Conservation (phyloP, 2,329 filamentous ascomycete species). For the Sarocladium strictum region DNA sequence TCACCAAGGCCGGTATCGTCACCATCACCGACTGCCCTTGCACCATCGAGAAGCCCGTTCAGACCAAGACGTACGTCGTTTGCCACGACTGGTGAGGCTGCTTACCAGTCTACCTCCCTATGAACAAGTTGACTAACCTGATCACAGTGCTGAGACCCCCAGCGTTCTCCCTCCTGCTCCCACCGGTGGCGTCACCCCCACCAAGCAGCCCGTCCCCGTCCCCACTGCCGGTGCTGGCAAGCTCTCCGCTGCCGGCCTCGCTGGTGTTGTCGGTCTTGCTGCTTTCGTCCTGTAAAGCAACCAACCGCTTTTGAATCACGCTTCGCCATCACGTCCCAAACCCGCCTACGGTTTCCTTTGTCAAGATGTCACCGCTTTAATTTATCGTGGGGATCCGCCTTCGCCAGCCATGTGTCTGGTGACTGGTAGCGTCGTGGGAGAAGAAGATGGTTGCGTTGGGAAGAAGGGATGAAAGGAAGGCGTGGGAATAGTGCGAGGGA, state of each 20-base stretch:
- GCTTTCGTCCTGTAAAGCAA: constrained; percentile 53
- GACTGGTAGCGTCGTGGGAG: constrained; percentile 7
- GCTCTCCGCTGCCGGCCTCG: constrained; percentile 54
- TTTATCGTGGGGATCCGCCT: constrained; percentile 19
- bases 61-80: constrained; percentile 43
- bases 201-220: constrained; percentile 26
- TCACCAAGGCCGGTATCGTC: constrained; percentile 62
- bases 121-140: neutral
- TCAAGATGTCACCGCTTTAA: constrained; percentile 12
- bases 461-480: constrained; percentile 8
- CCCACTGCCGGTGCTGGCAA: constrained; percentile 52
- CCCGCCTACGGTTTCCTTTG: constrained; percentile 33
- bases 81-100: constrained; percentile 47
- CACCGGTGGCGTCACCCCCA: constrained; percentile 21
- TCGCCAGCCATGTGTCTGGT: constrained; percentile 13
- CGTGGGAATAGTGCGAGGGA: constrained; percentile 5
- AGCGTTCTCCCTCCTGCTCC: constrained; percentile 19
- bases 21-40: constrained; percentile 69
- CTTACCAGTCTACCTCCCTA: neutral
- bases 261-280: constrained; percentile 53
- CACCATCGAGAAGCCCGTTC: constrained; percentile 57
- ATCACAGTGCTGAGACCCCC: constrained; percentile 20
- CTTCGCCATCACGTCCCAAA: constrained; percentile 28
- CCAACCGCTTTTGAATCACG: constrained; percentile 20
- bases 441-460: constrained; percentile 7